phyloP scores from a whole-genome alignment of 1,284 basidiomycete species.

The Irpex sp. region DNA sequence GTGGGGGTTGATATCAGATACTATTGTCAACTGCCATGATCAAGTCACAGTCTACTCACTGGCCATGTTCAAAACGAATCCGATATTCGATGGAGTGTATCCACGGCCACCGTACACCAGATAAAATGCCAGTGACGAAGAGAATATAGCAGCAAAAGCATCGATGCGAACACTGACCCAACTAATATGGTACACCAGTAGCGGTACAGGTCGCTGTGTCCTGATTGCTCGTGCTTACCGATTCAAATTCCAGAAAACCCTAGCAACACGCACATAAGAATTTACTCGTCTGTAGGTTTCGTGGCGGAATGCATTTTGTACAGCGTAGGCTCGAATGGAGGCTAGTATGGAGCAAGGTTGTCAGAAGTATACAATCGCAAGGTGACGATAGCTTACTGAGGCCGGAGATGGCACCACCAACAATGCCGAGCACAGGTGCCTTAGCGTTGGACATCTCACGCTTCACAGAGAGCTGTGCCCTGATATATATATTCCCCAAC shows the following conservation, averaged over 20 bases:
- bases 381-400: conserved; percentile 38
- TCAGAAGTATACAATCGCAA: too few species aligned
- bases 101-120: conserved; percentile 34
- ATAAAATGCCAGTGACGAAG: conserved; percentile 45
- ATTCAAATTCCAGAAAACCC: conserved; percentile 54
- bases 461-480: conserved; percentile 71
- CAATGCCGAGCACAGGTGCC: conserved; percentile 61
- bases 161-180: conserved; percentile 56
- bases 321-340: conserved; percentile 60
- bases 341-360: conserved; percentile 29
- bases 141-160: conserved; percentile 38
- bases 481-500: conserved; percentile 52
- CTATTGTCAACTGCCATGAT: background rate
- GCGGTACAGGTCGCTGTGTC: background rate
- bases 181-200: conserved; percentile 20
- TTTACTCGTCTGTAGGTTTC: conserved; percentile 47
- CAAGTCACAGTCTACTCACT: conserved; percentile 19
- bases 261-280: conserved; percentile 40
- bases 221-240: conserved; percentile 4
- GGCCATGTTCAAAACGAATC: conserved; percentile 45
- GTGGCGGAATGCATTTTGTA: conserved; percentile 41
- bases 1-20: background rate
- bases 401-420: conserved; percentile 64
- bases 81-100: conserved; percentile 36
- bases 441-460: conserved; percentile 64